Percentiles rank a stretch among this genome's conserved stretches.
phyloP scores from a whole-genome alignment of 2,329 filamentous ascomycete genomes.

The Fusarium sp. region DNA sequence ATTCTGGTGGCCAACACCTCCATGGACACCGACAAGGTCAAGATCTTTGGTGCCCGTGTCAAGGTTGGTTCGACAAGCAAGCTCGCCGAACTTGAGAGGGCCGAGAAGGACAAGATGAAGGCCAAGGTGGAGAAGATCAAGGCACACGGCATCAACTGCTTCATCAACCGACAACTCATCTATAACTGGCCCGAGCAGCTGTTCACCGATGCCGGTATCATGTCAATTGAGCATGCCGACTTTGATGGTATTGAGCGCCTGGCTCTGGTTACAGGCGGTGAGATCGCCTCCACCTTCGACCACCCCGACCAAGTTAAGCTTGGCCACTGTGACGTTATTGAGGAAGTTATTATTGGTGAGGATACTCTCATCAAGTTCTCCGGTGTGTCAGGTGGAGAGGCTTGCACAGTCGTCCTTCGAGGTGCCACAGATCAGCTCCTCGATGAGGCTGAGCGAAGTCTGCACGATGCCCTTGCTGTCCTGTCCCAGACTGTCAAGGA shows the following conservation, averaged over 20 bases:
- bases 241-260: conserved; percentile 98
- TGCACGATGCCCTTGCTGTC: conserved; percentile 96
- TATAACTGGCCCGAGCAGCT: conserved; percentile 99
- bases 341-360: conserved; percentile 98
- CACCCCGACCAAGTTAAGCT: conserved; percentile 98
- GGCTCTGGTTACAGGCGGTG: conserved; percentile 93
- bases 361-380: conserved; percentile 98
- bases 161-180: conserved; percentile 98
- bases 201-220: conserved; percentile 96
- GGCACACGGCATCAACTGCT: conserved; percentile 98
- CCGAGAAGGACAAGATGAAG: conserved; percentile 99
- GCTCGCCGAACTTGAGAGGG: conserved; percentile 97
- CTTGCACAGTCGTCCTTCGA: conserved; percentile 95
- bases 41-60: conserved; percentile 97
- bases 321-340: conserved; percentile 92
- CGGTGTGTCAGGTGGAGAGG: conserved; percentile 90
- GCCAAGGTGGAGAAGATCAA: conserved; percentile 99
- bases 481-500: conserved; percentile 96
- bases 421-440: conserved; percentile 97
- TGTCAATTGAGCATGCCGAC: conserved; percentile 98
- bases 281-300: conserved; percentile 98
- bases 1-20: conserved; percentile 97
- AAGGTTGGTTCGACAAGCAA: conserved; percentile 97
- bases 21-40: conserved; percentile 99
- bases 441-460: conserved; percentile 93